These are phyloP conservation scores for Umbelopsis ramanniana DNA, from an alignment of 192 early-diverging fungal genomes.

Conservation along the genomic window DNA sequence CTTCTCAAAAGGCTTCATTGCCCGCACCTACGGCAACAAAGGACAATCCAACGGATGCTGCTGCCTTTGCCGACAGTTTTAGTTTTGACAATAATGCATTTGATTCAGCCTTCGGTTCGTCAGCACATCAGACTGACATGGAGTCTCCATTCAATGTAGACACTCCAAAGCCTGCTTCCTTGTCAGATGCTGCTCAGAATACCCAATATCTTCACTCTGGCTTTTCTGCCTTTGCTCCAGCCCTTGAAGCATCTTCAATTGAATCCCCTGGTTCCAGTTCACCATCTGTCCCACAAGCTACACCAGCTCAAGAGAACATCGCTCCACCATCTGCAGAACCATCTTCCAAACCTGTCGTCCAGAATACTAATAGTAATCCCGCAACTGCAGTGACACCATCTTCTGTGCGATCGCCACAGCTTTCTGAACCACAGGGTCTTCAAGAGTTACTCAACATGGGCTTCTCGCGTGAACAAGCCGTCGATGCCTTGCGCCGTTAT, in stretches of 20 bases:
- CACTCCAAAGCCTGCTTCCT: not conserved
- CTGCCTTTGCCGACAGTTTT: not conserved
- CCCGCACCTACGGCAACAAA: too few species aligned
- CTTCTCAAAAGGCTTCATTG: not conserved
- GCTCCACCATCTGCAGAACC: not conserved
- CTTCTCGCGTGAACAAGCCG: conserved; percentile 70
- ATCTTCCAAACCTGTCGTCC: not conserved
- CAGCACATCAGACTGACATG: not conserved
- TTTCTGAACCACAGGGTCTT: conserved; percentile 1
- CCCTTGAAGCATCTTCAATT: not conserved
- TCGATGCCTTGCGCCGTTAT: conserved; percentile 75
- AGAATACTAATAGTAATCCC: not conserved
- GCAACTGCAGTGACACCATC: not conserved
- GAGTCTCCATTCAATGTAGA: not conserved
- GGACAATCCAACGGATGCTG: not conserved
- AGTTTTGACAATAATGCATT: conserved; percentile 10
- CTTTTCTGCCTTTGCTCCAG: not conserved
- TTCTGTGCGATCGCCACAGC: not conserved
- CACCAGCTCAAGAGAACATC: not conserved
- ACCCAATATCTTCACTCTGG: conserved; percentile 14
- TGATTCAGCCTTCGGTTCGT: not conserved
- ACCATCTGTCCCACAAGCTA: not conserved
- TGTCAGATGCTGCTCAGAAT: not conserved
- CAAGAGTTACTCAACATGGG: conserved; percentile 71
- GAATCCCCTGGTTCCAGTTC: not conserved